Evolutionary conservation across 108 stramenopile species (phyloP), one percentile per base, ranked within the genome.

Genomic region (Mediolabrus comicus): DNA sequence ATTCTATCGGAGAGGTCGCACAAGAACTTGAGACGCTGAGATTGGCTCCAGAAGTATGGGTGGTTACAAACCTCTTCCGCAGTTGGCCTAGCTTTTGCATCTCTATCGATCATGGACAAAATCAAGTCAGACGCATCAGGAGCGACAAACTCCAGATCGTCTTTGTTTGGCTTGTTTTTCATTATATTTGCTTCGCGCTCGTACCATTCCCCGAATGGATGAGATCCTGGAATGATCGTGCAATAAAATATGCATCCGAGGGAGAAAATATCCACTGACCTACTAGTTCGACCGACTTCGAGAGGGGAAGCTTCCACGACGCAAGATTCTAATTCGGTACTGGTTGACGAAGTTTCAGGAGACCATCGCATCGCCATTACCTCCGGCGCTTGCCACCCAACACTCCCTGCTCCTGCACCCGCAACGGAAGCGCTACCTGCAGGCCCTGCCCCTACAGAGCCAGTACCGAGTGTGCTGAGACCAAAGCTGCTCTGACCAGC

Each of bases 321-420:
- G 14, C 34, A 70, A 2, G 72, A 75, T 52, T 83, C 78, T 22
- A 60, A 51, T 27, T 53, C 74, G 14, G 65, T 59, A 34, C 73
- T 66, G 26, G 33, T 38, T 16, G 67, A 75, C 17, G 83, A 86
- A 2, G 75, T 43, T 58, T 94, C 91, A 25, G 90, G 87, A 26
- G 86, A 77, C 54, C 81, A 69, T 58, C 92, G 87, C 76, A 77
- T 58, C 14, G 88, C 92, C 86, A 98, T 94, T 3, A 96, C 94
- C 72, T 98, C 97, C 11, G 96, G 97, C 17, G 97, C 97, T 74
- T 97, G 96, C 97, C 97, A 98, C 16, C 97, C 97, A 16, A 96
- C 94, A 51, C 87, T 92, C 36, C 95, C 97, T 29, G 94, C 87
- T 46, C 92, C 90, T 28, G 90, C 84, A 36, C 92, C 91, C 49